Base-by-base conservation (phyloP, 257 asterid species). In the Handroanthus guayacan region DNA sequence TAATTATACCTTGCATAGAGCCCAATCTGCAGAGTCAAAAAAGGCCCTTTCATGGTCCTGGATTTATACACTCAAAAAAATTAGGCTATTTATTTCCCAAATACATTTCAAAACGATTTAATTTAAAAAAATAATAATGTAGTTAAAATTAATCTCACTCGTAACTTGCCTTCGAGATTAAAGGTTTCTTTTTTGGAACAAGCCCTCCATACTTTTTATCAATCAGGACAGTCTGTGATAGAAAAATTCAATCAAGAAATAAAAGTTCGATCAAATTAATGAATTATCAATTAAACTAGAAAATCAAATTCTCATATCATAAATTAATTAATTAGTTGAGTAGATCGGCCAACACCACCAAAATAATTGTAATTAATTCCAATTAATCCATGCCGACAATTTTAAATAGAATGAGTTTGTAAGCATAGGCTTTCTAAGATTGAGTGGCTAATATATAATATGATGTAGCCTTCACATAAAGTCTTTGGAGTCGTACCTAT, bases 1-100 rank as follows among this genome's bases (percentile, higher is more conserved):
- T 41, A 25, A 25, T 1, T 25, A 25, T 83, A 86, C 97, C 92
- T 89, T 91, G 80, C 86, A 78, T 18, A 91, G 79, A 55, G 86
- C 97, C 95, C 97, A 89, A 39, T 91, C 97, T 3, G 95, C 97
- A 5, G 97, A 91, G 78, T 91, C 93, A 61, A 91, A 91, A 73
- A 87, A 91, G 51, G 97, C 91, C 36, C 93, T 82, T 57, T 78
- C 82, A 56, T 82, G 85, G 56, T 91, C 90, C 95, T 91, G 82
- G 68, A 79, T 14, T 61, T 54, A 36, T 2, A 20, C 10, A 39
- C 20, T n/a, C 31, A 5, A 37, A 54, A 52, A 48, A 20, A 39
- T 43, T 17, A 11, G n/a, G 5, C 1, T 18, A 20, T 11, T 14
- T 51, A 13, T 7, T 39, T 44, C 17, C 5, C 4, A 16, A 36